A percentile compares a stretch with the other conserved stretches of the same genome.
Conservation (phyloP, 371 early-diverging fungal genomes). For the Batkoa obscura region DNA sequence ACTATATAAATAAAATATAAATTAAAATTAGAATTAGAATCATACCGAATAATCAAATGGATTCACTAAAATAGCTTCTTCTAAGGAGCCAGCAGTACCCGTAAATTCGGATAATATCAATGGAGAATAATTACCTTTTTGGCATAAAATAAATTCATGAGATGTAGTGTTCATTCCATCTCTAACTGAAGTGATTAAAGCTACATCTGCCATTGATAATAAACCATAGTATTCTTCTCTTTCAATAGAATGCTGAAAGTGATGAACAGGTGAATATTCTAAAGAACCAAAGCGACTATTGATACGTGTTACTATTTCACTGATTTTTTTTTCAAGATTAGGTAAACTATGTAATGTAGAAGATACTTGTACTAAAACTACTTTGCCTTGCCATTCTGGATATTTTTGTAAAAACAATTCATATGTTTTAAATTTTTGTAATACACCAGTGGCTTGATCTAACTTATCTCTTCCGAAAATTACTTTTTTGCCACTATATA, state of each 20-base stretch:
- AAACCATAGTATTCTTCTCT: slow-evolving; percentile 90
- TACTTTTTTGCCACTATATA: slow-evolving; percentile 86
- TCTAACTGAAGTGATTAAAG: slow-evolving; percentile 82
- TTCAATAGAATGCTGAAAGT: slow-evolving; percentile 86
- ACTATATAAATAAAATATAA: neutral
- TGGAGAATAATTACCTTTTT: slow-evolving; percentile 65
- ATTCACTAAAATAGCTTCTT: slow-evolving; percentile 84
- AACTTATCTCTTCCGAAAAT: slow-evolving; percentile 96
- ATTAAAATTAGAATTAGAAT: neutral
- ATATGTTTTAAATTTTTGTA: slow-evolving; percentile 89
- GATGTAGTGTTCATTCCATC: slow-evolving; percentile 99
- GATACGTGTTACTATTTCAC: slow-evolving; percentile 75
- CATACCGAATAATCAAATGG: slow-evolving; percentile 79
- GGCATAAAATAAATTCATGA: slow-evolving; percentile 95
- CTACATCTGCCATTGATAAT: slow-evolving; percentile 83
- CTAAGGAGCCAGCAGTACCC: slow-evolving; percentile 85
- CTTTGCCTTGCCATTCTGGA: slow-evolving; percentile 73
- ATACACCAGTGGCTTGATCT: slow-evolving; percentile 95
- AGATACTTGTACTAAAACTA: slow-evolving; percentile 74
- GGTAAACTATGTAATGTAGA: slow-evolving; percentile 23
- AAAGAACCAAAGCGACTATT: slow-evolving; percentile 90
- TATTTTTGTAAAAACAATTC: slow-evolving; percentile 76
- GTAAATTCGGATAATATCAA: slow-evolving; percentile 94
- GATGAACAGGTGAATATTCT: slow-evolving; percentile 85
- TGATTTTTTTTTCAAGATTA: slow-evolving; percentile 65